These are phyloP conservation scores for Dendrobium chrysotoxum DNA, from an alignment of 106 monocot genomes.

Conservation along the genomic window DNA sequence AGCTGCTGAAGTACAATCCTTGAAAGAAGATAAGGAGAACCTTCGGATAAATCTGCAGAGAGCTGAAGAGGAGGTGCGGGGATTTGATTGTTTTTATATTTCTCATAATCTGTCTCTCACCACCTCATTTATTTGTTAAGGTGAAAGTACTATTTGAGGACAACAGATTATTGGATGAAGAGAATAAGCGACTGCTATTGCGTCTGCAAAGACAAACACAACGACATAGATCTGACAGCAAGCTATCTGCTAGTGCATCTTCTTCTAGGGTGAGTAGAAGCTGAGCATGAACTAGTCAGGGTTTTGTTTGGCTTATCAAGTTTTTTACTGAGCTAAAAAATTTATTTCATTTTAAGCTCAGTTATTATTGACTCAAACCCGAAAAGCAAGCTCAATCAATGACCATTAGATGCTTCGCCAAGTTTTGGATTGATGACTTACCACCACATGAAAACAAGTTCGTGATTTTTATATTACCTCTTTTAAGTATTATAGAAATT, in stretches of 20 bases:
- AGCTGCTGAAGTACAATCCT: constrained; percentile 44
- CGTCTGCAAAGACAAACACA: constrained; percentile 36
- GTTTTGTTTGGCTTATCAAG: neutral
- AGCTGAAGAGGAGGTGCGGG: constrained; percentile 79
- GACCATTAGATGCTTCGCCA: neutral
- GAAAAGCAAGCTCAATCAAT: neutral
- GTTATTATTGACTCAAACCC: neutral
- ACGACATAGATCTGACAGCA: constrained; percentile 38
- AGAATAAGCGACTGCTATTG: constrained; percentile 57
- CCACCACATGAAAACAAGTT: neutral
- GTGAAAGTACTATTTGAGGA: constrained; percentile 69
- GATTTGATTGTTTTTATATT: neutral
- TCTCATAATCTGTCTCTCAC: constrained; percentile 3
- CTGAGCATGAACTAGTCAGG: neutral
- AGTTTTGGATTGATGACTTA: too few species aligned
- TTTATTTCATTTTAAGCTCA: neutral
- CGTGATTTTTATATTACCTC: neutral
- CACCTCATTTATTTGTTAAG: constrained; percentile 18
- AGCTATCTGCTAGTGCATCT: constrained; percentile 32
- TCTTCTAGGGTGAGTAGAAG: constrained; percentile 15
- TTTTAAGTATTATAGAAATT: neutral
- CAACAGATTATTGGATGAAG: constrained; percentile 65
- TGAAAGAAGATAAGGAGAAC: constrained; percentile 69
- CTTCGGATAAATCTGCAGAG: constrained; percentile 61
- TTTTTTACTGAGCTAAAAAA: neutral